Base-by-base conservation (phyloP, 805 yeast genomes). In the Ogataea saltuana region DNA sequence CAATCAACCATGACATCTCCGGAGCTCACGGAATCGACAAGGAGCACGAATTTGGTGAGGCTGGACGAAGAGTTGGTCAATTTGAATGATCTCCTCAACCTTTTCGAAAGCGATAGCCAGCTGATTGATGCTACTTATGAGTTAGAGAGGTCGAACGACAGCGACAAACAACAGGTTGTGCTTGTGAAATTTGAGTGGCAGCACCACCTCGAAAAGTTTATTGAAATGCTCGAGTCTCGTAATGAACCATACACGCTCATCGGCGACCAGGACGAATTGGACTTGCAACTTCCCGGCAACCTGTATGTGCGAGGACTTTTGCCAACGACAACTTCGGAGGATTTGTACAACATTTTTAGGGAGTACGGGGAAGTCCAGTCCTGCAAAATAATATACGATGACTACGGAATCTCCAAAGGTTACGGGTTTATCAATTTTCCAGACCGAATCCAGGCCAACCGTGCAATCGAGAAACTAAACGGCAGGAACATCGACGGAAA, bases 361-460 rank as follows among this genome's bases (percentile, higher is more conserved):
- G 58, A 60, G 10, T 74, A 56, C 51, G 80, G 80, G 15, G 65
- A 68, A 1, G 60, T 74, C 7, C 46, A 67, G 8, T 66, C 76
- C 4, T 67, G 78, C 46, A 77, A 77, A 48, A 63, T 78, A 12
- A 72, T 77, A 6, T 60, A 64, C 41, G 75, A 76, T 48, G 75
- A 72, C 21, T 65, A 53, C 45, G 77, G 78, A 10, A 56, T 55
- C 18, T 67, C 73, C 21, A 68, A 66, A 50, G 78, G 81, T 18
- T 80, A 73, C 59, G 93, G 91, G 7, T 85, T 85, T 63, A 75
- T 86, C 13, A 83, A 85, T 48, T 85, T 73, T 57, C 68, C 74
- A 39, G 65, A 70, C 43, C 75, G 78, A 35, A 71, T 70, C 9
- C 76, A 78, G 67, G 89, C 95, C 2, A 69, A 80, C 33, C 60